Evolutionary conservation across 805 yeast genomes (phyloP).

Genomic region (Wickerhamiella occidentalis): DNA sequence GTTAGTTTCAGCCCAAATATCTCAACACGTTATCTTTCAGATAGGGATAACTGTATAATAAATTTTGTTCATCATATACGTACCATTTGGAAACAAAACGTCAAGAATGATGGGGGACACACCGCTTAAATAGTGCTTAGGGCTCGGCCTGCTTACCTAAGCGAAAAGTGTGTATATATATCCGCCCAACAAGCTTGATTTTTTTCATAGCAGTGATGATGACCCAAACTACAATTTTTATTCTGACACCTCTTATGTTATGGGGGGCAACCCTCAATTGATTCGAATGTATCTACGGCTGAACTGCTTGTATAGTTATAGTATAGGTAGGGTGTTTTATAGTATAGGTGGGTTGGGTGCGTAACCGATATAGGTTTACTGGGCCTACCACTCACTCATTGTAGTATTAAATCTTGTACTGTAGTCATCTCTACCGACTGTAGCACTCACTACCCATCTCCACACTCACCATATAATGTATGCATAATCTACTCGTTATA

Average conservation of each 20-base stretch:
- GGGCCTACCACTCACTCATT: no score
- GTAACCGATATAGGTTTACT: no score
- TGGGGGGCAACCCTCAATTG: constrained; percentile 9
- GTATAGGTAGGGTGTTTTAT: constrained; percentile 23
- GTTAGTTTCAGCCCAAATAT: constrained; percentile 5
- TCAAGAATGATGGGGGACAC: no score
- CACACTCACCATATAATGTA: no score
- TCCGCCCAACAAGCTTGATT: no score
- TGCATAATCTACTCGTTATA: constrained; percentile 56
- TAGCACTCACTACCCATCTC: no score
- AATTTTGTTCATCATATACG: constrained; percentile 12
- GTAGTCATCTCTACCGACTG: no score
- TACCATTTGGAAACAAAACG: background rate
- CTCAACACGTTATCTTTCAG: constrained; percentile 12
- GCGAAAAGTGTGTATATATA: constrained; percentile 2
- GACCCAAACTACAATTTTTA: constrained; percentile 6
- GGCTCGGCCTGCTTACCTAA: background rate
- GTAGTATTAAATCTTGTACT: no score
- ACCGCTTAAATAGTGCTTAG: background rate
- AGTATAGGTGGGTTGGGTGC: no score
- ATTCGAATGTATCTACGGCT: constrained; percentile 8
- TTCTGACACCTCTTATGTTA: constrained; percentile 12
- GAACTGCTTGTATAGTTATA: constrained; percentile 46
- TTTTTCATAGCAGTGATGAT: constrained; percentile 9
- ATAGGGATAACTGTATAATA: constrained; percentile 12